phyloP scores from a whole-genome alignment of 2,329 filamentous ascomycete species.

The Gaeumannomyces sp. region DNA sequence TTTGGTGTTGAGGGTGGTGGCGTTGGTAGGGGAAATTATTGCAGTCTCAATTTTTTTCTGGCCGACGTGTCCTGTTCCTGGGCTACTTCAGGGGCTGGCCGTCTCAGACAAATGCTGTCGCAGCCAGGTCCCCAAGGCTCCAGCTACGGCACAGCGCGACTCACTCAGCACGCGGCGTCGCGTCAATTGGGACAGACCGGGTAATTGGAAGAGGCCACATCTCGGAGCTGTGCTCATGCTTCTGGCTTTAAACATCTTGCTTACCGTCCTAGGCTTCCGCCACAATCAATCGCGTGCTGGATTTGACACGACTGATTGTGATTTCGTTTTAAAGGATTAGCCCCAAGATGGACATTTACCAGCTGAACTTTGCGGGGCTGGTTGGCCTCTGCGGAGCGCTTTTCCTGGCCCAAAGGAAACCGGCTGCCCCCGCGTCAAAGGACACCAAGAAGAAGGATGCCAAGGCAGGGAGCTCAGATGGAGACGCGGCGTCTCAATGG shows the following conservation, averaged over 20 bases:
- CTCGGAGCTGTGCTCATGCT: background rate
- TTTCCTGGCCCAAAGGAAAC: conserved; percentile 17
- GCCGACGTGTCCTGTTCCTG: no score
- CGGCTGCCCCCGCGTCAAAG: background rate
- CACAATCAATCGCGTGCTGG: background rate
- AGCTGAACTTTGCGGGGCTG: conserved; percentile 26
- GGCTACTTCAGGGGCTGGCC: conserved; percentile 1
- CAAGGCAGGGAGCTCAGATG: background rate
- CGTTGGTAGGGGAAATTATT: no score
- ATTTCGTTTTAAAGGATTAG: background rate
- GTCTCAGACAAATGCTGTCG: conserved; percentile 12
- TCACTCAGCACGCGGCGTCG: background rate
- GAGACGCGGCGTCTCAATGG: conserved; percentile 18
- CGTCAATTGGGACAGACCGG: conserved; percentile 8
- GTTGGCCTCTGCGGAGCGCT: conserved; percentile 26
- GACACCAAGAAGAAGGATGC: background rate
- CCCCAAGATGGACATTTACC: conserved; percentile 25
- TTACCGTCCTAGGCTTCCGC: background rate
- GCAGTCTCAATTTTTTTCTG: no score
- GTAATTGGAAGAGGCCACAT: conserved; percentile 11
- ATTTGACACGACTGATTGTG: background rate
- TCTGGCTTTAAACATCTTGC: background rate
- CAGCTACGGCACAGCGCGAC: background rate
- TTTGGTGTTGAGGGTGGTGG: no score
- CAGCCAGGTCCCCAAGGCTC: conserved; percentile 5